phyloP scores from a whole-genome alignment of 2,329 filamentous ascomycete genomes.

The Ophiosphaerella korrae region DNA sequence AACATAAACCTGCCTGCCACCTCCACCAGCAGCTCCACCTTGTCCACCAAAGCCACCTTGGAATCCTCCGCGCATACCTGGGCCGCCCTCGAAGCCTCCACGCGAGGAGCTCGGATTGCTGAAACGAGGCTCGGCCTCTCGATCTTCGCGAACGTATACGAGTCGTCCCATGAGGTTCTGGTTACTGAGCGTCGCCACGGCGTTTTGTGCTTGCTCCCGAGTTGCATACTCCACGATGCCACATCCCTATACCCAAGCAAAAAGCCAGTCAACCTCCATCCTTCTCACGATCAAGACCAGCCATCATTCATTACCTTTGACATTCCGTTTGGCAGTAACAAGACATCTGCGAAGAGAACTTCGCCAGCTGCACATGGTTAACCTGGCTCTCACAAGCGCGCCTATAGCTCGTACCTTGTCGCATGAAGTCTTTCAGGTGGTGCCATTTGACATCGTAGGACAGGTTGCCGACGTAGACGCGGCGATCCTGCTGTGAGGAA shows the following conservation, averaged over 20 bases:
- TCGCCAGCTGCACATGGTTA: conserved; percentile 77
- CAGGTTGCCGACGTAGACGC: conserved; percentile 98
- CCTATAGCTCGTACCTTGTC: conserved; percentile 76
- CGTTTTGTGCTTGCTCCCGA: conserved; percentile 97
- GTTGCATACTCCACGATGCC: conserved; percentile 99
- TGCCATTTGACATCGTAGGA: conserved; percentile 99
- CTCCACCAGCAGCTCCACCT: conserved; percentile 61
- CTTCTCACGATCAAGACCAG: conserved; percentile 74
- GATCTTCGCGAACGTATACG: conserved; percentile 98
- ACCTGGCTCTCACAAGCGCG: conserved; percentile 20
- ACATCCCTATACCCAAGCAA: conserved; percentile 98
- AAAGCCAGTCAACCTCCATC: conserved; percentile 97
- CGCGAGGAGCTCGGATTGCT: conserved; percentile 68
- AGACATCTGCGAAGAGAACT: conserved; percentile 98
- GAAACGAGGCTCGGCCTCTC: conserved; percentile 96
- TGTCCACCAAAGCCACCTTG: conserved; percentile 55
- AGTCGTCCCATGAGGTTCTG: conserved; percentile 98
- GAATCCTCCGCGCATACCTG: conserved; percentile 45
- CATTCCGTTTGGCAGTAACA: conserved; percentile 99
- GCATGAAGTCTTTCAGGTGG: conserved; percentile 99
- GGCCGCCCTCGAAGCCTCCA: conserved; percentile 55
- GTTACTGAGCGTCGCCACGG: conserved; percentile 97
- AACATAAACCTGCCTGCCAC: conserved; percentile 91
- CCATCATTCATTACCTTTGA: conserved; percentile 99
- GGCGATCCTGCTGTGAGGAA: conserved; percentile 95